Evolutionary conservation across 2,329 filamentous ascomycete genomes (phyloP), one percentile per base, ranked within the genome.

Genomic region (Exophiala phaeomuriformis): DNA sequence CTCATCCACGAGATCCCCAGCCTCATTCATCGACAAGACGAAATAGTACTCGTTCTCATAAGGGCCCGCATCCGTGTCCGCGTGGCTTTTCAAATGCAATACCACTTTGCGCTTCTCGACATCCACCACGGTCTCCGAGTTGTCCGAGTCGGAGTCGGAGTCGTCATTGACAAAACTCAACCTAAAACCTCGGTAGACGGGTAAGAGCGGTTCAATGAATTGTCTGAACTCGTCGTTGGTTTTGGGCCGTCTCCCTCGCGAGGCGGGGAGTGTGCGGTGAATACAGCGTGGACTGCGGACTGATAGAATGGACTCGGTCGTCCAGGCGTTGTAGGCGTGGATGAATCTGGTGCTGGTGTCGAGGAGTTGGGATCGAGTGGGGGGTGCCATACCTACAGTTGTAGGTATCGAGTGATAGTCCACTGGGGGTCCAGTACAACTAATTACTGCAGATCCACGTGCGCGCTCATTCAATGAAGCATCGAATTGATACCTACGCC

Each of bases 21-120:
- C 36, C 32, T 48, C 32, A 28, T 29, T 48, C 45, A 48, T 39
- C n/a, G 33, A 37, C 45, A 48, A 39, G 9, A 39, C 39, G 32
- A 36, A 48, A 29, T 33, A 39, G 32, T 48, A 48, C 12, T 48
- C 45, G 33, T 48, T 48, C 45, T 48, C 45, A n/a, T 48, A 48
- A 7, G 45, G 45, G 6, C 45, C 45, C 3, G 31, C 45, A 10
- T 48, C 33, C 12, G 45, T 48, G 4, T 39, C 45, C 10, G 45
- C 45, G 30, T 48, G 45, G 9, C 45, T 29, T 39, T 39, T 12
- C 28, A 46, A n/a, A 35, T 46, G 43, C 27, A 46, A 30, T 7
- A 46, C 30, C 10, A 46, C 43, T n/a, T 46, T 46, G 3, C 45
- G 31, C 33, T 48, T 48, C 12, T 39, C 32, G n/a, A 48, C 45